Conservation (phyloP, 805 yeast species). For the Torulaspora franciscae region DNA sequence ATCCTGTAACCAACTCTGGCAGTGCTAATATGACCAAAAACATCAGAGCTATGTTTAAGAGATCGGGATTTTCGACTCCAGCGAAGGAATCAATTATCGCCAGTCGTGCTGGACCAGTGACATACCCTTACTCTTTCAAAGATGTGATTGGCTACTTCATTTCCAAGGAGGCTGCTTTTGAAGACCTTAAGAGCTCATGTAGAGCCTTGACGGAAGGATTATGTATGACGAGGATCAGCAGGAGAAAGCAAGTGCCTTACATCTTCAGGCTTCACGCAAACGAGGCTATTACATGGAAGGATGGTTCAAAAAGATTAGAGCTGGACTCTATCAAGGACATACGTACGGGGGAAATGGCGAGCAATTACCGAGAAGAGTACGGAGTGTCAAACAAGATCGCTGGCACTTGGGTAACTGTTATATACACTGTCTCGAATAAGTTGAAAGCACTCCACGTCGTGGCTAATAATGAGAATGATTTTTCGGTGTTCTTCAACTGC, state of each 20-base stretch:
- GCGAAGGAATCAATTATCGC: constrained; percentile 6
- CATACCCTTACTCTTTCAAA: constrained; percentile 22
- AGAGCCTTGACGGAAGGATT: constrained; percentile 22
- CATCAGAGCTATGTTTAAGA: constrained; percentile 15
- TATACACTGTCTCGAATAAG: constrained; percentile 61
- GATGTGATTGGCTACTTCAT: constrained; percentile 14
- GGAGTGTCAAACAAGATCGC: constrained; percentile 63
- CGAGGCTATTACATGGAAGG: constrained; percentile 29
- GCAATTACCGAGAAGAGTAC: constrained; percentile 80
- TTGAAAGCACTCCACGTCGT: constrained; percentile 76
- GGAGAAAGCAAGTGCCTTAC: constrained; percentile 28
- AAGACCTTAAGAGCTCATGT: constrained; percentile 12
- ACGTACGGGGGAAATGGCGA: constrained; percentile 61
- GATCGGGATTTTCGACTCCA: constrained; percentile 12
- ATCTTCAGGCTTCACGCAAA: constrained; percentile 21
- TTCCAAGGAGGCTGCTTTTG: constrained; percentile 8
- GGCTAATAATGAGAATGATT: constrained; percentile 50
- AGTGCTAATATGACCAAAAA: constrained; percentile 10
- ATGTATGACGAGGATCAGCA: constrained; percentile 27
- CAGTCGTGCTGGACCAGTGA: constrained; percentile 24
- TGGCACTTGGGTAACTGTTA: constrained; percentile 72
- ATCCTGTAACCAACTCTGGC: not conserved
- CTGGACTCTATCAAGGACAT: constrained; percentile 35
- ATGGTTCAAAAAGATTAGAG: constrained; percentile 27
- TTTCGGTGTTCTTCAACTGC: constrained; percentile 51